phyloP scores from a whole-genome alignment of 345 rosid species.

The Brassica cretica region DNA sequence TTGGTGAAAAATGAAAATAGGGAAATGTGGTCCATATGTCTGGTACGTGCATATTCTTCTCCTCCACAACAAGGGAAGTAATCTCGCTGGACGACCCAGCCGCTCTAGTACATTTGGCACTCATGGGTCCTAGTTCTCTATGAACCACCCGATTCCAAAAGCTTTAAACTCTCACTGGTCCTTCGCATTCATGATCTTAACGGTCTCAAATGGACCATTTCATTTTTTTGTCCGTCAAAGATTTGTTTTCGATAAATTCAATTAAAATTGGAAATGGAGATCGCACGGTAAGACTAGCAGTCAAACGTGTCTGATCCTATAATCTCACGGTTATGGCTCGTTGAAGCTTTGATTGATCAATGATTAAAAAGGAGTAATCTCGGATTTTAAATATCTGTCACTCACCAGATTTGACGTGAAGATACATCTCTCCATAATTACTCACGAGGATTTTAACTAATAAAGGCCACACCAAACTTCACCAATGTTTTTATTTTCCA shows the following conservation, averaged over 20 bases:
- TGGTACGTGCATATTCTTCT: slow-evolving; percentile 9
- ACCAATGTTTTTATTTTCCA: slow-evolving; percentile 10
- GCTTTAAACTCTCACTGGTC: slow-evolving; percentile 39
- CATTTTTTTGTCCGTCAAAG: slow-evolving; percentile 24
- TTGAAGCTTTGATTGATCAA: slow-evolving; percentile 23
- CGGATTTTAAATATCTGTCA: slow-evolving; percentile 14
- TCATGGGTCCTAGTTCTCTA: slow-evolving; percentile 16
- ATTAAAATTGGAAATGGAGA: background rate
- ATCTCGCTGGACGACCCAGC: slow-evolving; percentile 33
- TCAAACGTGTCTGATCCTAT: slow-evolving; percentile 14
- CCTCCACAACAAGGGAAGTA: slow-evolving; percentile 34
- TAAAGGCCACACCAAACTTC: slow-evolving; percentile 33
- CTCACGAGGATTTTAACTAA: slow-evolving; percentile 27
- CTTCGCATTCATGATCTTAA: slow-evolving; percentile 39
- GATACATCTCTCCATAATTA: slow-evolving; percentile 30
- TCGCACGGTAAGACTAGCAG: slow-evolving; percentile 18
- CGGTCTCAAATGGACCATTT: slow-evolving; percentile 41
- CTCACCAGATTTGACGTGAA: slow-evolving; percentile 35
- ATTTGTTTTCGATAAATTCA: background rate
- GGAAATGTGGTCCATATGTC: slow-evolving; percentile 31
- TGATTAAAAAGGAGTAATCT: slow-evolving; percentile 34
- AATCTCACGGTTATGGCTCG: slow-evolving; percentile 29
- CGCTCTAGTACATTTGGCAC: slow-evolving; percentile 36
- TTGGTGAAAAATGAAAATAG: background rate
- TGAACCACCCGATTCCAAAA: slow-evolving; percentile 34